phyloP scores from a whole-genome alignment of 164 flowering plant species.

The Paratinospora sagittata region DNA sequence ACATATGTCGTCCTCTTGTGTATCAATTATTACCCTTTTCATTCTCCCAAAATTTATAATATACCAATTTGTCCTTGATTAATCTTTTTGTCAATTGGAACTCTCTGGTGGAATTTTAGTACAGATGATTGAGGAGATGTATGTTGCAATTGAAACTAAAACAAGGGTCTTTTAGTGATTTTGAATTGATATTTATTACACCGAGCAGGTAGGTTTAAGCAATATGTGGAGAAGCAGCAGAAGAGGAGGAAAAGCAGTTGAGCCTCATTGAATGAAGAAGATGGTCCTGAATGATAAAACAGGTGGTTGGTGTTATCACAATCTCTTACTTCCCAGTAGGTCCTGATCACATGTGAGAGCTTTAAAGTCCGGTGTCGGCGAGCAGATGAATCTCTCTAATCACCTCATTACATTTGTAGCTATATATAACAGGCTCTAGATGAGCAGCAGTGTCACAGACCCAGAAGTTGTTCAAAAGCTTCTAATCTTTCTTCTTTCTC shows the following conservation, averaged over 20 bases:
- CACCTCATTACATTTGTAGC: neutral
- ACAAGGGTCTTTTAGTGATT: neutral
- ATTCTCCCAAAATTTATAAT: too few relatives aligned
- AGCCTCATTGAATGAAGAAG: slow-evolving; percentile 9
- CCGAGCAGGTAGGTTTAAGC: neutral
- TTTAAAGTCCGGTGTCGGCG: slow-evolving; percentile 7
- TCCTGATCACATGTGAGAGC: slow-evolving; percentile 13
- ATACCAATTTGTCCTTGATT: too few relatives aligned
- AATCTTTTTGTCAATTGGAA: too few relatives aligned
- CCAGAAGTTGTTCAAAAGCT: neutral
- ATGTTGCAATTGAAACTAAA: neutral
- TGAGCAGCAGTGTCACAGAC: neutral
- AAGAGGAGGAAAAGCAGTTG: neutral
- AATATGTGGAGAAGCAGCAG: slow-evolving; percentile 1
- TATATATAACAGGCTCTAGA: neutral
- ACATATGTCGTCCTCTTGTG: too few relatives aligned
- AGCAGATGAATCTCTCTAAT: neutral
- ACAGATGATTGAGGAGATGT: too few relatives aligned
- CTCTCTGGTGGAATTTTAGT: too few relatives aligned
- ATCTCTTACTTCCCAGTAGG: slow-evolving; percentile 7
- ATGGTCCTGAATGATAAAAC: neutral
- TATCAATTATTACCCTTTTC: too few relatives aligned
- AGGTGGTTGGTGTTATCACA: neutral
- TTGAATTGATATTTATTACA: neutral
- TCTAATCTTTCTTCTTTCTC: neutral